These are phyloP conservation scores for Saxophila tyrrhenica DNA, from an alignment of 495 filamentous ascomycete genomes.

Conservation along the genomic window DNA sequence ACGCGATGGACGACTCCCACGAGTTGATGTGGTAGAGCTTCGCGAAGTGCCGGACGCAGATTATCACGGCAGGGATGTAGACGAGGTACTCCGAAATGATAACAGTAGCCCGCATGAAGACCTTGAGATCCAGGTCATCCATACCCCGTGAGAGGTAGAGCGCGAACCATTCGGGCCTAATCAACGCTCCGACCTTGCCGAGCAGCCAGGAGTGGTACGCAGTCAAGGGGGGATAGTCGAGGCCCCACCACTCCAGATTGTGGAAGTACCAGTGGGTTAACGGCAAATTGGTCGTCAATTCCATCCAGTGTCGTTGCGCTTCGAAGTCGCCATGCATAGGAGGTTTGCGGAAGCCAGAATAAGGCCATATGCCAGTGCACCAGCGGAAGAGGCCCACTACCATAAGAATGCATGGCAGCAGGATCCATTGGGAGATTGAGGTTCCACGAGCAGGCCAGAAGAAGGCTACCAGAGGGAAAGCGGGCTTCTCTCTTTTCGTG, in stretches of 20 bases:
- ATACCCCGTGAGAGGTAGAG: constrained; percentile 70
- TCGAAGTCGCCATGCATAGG: constrained; percentile 97
- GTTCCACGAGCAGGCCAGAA: constrained; percentile 74
- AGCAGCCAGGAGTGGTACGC: constrained; percentile 95
- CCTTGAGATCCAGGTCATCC: constrained; percentile 69
- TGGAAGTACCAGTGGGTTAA: constrained; percentile 95
- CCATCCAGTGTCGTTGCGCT: constrained; percentile 98
- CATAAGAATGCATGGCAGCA: constrained; percentile 80
- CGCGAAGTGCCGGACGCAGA: constrained; percentile 70
- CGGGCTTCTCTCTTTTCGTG: constrained; percentile 37
- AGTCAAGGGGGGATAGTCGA: constrained; percentile 94
- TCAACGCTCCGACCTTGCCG: constrained; percentile 68
- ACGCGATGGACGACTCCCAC: constrained; percentile 73
- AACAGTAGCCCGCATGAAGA: constrained; percentile 90
- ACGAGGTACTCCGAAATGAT: constrained; percentile 79
- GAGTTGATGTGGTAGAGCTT: constrained; percentile 56
- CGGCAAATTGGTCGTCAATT: constrained; percentile 78
- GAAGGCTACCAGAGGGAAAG: constrained; percentile 82
- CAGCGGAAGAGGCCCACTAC: constrained; percentile 82
- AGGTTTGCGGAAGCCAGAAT: constrained; percentile 73
- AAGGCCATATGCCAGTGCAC: constrained; percentile 84
- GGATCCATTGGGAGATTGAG: constrained; percentile 82
- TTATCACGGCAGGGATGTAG: constrained; percentile 74
- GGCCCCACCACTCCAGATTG: constrained; percentile 91
- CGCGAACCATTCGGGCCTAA: constrained; percentile 82